Evolutionary conservation across 805 yeast genomes (phyloP).

Genomic region (Monosporozyma unispora): DNA sequence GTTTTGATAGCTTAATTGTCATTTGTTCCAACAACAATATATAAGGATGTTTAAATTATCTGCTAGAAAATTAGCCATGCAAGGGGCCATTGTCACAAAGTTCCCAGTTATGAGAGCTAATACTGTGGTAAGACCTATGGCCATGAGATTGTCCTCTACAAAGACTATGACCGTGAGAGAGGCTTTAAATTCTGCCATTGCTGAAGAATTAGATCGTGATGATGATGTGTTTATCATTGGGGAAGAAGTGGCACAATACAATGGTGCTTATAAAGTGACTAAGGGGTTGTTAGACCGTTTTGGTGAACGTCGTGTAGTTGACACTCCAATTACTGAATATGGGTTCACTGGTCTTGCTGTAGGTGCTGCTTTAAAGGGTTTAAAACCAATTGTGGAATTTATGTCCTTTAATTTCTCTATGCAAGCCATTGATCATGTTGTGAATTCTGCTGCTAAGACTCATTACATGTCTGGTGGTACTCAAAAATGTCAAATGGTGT

Average conservation of each 20-base stretch:
- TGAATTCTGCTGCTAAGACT: conserved; percentile 98
- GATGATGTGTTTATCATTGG: conserved; percentile 93
- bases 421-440: conserved; percentile 98
- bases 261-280: conserved; percentile 97
- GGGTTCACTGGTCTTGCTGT: conserved; percentile 94
- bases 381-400: conserved; percentile 95
- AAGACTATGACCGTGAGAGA: conserved; percentile 89
- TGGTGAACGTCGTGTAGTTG: conserved; percentile 87
- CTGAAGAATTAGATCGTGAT: conserved; percentile 95
- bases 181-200: conserved; percentile 88
- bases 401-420: conserved; percentile 99
- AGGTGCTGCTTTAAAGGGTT: conserved; percentile 93
- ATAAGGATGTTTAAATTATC: background rate
- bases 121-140: background rate
- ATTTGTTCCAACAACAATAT: too few relatives aligned
- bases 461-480: conserved; percentile 99
- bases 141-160: conserved; percentile 30
- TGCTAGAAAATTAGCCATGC: background rate
- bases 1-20: too few relatives aligned
- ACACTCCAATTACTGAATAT: conserved; percentile 98
- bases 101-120: background rate
- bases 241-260: conserved; percentile 98
- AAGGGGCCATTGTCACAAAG: background rate
- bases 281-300: conserved; percentile 91
- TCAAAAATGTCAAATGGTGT: conserved; percentile 92